Conservation (phyloP, 1,139 yeast species). For the Candida dubliniensis region DNA sequence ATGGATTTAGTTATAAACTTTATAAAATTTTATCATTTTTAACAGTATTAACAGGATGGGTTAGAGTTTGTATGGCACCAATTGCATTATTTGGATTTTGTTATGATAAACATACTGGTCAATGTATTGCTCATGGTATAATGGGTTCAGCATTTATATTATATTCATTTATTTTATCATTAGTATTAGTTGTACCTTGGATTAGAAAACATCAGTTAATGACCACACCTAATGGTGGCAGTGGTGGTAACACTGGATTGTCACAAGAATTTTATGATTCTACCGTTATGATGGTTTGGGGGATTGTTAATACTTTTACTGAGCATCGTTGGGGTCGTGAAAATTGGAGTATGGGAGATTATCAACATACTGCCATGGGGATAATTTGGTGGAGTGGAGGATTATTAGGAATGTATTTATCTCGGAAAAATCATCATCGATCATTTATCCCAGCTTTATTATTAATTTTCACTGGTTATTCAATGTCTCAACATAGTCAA, state of each 20-base stretch:
- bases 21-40: constrained; percentile 51
- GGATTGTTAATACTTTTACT: constrained; percentile 89
- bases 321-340: constrained; percentile 93
- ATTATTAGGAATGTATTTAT: constrained; percentile 72
- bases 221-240: constrained; percentile 21
- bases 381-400: constrained; percentile 97
- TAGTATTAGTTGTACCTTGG: constrained; percentile 73
- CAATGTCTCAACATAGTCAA: constrained; percentile 90
- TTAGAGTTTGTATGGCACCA: constrained; percentile 77
- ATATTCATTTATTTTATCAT: constrained; percentile 69
- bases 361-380: constrained; percentile 95
- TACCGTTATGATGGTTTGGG: constrained; percentile 80
- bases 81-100: constrained; percentile 80
- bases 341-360: constrained; percentile 86
- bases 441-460: constrained; percentile 79
- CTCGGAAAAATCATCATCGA: constrained; percentile 58
- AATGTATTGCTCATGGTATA: constrained; percentile 93
- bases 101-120: constrained; percentile 76
- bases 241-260: constrained; percentile 28
- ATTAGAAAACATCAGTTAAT: constrained; percentile 41
- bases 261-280: constrained; percentile 90
- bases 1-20: constrained; percentile 21
- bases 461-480: constrained; percentile 85
- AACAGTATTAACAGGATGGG: constrained; percentile 57
- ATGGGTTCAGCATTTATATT: constrained; percentile 88